Conservation (phyloP, 2,329 filamentous ascomycete species). For the Conoideocrella luteorostrata region DNA sequence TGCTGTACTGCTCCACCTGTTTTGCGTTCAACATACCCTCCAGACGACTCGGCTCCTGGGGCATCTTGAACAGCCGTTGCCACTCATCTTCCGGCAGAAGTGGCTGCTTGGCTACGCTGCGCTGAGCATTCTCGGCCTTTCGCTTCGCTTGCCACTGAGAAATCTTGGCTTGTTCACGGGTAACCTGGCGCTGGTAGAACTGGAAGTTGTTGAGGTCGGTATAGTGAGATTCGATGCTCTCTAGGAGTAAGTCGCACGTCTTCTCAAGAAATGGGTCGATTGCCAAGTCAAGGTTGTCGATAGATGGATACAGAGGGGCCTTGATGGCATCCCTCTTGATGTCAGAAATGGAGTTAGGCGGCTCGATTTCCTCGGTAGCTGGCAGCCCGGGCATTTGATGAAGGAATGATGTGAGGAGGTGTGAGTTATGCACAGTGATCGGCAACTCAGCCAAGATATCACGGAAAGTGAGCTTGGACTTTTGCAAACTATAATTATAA, state of each 20-base stretch:
- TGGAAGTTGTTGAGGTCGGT: slow-evolving; percentile 99
- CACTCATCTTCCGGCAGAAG: slow-evolving; percentile 94
- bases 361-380: slow-evolving; percentile 56
- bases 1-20: slow-evolving; percentile 96
- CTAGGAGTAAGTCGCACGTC: slow-evolving; percentile 91
- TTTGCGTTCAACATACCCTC: slow-evolving; percentile 92
- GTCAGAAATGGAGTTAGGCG: slow-evolving; percentile 73
- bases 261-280: slow-evolving; percentile 98
- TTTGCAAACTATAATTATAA: slow-evolving; percentile 64
- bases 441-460: slow-evolving; percentile 91
- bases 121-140: slow-evolving; percentile 87
- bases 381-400: slow-evolving; percentile 77
- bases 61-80: slow-evolving; percentile 97
- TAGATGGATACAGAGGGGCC: slow-evolving; percentile 74
- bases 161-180: slow-evolving; percentile 94
- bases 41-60: slow-evolving; percentile 84
- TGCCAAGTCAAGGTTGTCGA: slow-evolving; percentile 82
- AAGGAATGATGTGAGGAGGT: slow-evolving; percentile 90
- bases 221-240: slow-evolving; percentile 96
- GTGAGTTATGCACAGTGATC: slow-evolving; percentile 88
- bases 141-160: slow-evolving; percentile 94
- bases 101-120: slow-evolving; percentile 79
- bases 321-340: slow-evolving; percentile 59
- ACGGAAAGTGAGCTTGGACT: slow-evolving; percentile 87
- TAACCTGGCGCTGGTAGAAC: slow-evolving; percentile 87